Percentiles rank a stretch among this genome's conserved stretches.
phyloP scores from a whole-genome alignment of 805 yeast species.

The Kurtzmaniella fragi region DNA sequence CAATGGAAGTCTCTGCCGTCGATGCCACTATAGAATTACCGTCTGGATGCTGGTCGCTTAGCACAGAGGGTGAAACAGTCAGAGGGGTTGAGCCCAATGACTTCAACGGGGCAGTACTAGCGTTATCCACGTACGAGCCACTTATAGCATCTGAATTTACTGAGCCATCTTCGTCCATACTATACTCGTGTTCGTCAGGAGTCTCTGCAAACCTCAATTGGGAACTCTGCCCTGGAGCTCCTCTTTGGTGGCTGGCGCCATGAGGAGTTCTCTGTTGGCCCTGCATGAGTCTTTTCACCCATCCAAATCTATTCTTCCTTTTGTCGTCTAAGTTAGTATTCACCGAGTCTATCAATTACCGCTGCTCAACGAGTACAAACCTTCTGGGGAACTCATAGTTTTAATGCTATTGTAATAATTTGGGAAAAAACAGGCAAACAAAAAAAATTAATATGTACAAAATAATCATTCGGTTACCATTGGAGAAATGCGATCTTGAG shows the following conservation, averaged over 20 bases:
- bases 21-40: slow-evolving; percentile 33
- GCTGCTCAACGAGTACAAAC: not conserved
- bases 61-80: slow-evolving; percentile 34
- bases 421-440: no score
- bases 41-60: slow-evolving; percentile 28
- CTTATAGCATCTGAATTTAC: slow-evolving; percentile 15
- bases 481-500: no score
- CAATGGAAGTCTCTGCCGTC: slow-evolving; percentile 47
- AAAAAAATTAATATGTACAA: no score
- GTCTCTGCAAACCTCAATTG: slow-evolving; percentile 7
- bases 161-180: slow-evolving; percentile 1
- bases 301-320: slow-evolving; percentile 22
- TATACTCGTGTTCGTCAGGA: not conserved
- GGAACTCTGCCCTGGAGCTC: slow-evolving; percentile 9
- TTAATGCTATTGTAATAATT: no score
- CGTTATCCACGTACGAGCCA: slow-evolving; percentile 25
- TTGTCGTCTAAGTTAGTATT: slow-evolving; percentile 2
- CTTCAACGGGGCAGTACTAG: slow-evolving; percentile 45
- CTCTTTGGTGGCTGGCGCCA: slow-evolving; percentile 4
- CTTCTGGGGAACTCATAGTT: slow-evolving; percentile 1
- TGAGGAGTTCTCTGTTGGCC: slow-evolving; percentile 20
- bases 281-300: slow-evolving; percentile 39
- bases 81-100: slow-evolving; percentile 40
- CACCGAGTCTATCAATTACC: no score
- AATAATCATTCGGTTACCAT: no score